Percentiles rank a stretch among this genome's conserved stretches.
Conservation (phyloP, 106 monocot genomes). For the Dioscorea dumetorum region DNA sequence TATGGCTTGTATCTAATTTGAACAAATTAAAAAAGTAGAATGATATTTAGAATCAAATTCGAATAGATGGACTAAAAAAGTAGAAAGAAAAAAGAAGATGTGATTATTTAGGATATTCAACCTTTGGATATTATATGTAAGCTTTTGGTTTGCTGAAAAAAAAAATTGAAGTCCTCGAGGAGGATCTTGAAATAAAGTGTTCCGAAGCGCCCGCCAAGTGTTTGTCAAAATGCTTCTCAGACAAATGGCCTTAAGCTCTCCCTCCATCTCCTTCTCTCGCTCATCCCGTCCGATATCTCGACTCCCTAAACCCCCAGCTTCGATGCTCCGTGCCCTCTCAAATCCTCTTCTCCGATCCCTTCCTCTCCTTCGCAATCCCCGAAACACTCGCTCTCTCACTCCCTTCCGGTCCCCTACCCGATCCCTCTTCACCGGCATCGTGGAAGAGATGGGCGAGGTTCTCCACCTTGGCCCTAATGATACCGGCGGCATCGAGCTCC, state of each 20-base stretch:
- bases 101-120: too few species aligned
- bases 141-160: too few species aligned
- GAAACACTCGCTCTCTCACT: background rate
- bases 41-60: too few species aligned
- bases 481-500: conserved; percentile 41
- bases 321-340: background rate
- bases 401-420: background rate
- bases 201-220: background rate
- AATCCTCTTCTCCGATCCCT: background rate
- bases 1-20: too few species aligned
- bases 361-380: background rate
- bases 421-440: conserved; percentile 90
- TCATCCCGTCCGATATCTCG: background rate
- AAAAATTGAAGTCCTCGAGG: too few species aligned
- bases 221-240: background rate
- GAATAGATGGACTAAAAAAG: too few species aligned
- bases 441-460: conserved; percentile 77
- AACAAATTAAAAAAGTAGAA: too few species aligned
- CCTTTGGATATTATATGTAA: too few species aligned
- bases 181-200: too few species aligned
- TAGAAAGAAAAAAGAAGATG: too few species aligned
- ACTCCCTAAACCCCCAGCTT: background rate
- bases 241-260: background rate
- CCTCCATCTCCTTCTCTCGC: background rate
- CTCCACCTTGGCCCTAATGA: conserved; percentile 40